phyloP scores from a whole-genome alignment of 2,329 filamentous ascomycete genomes.

The Pseudopithomyces maydicus region DNA sequence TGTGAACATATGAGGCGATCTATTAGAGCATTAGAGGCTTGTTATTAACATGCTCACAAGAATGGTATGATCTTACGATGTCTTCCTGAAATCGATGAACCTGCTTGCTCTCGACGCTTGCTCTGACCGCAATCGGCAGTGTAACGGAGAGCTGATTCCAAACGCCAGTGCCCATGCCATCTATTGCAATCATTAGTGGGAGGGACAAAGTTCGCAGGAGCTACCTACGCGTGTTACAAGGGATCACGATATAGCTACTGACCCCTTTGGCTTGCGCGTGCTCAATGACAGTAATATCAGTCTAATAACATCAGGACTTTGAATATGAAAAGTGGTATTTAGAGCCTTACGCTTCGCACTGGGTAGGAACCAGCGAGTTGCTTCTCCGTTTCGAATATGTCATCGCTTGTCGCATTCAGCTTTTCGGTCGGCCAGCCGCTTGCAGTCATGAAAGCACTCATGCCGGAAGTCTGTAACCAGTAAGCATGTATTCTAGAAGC shows the following conservation, averaged over 20 bases:
- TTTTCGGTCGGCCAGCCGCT: conserved; percentile 4
- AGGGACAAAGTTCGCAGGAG: neutral
- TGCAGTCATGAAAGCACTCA: neutral
- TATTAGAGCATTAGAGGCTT: neutral
- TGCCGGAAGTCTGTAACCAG: neutral
- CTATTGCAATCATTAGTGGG: neutral
- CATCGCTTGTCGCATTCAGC: neutral
- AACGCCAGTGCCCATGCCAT: conserved; percentile 7
- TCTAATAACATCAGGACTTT: neutral
- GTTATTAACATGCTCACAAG: too few relatives aligned
- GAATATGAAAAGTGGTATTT: too few relatives aligned
- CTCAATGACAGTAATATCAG: conserved; percentile 8
- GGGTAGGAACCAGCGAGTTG: conserved; percentile 4
- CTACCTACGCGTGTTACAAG: conserved; percentile 3
- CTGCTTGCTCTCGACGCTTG: neutral
- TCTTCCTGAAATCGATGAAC: neutral
- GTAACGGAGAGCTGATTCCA: conserved; percentile 8
- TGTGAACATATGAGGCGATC: neutral
- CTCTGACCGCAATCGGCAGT: neutral
- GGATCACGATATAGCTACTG: conserved; percentile 4
- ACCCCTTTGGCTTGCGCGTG: conserved; percentile 3
- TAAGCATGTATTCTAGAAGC: neutral
- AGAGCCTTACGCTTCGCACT: neutral
- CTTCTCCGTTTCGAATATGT: conserved; percentile 8
- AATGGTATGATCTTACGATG: neutral